A percentile compares a stretch with the other conserved stretches of the same genome.
These are phyloP conservation scores for Nakazawaea wyomingensis DNA, from an alignment of 805 yeast species.

Conservation along the genomic window DNA sequence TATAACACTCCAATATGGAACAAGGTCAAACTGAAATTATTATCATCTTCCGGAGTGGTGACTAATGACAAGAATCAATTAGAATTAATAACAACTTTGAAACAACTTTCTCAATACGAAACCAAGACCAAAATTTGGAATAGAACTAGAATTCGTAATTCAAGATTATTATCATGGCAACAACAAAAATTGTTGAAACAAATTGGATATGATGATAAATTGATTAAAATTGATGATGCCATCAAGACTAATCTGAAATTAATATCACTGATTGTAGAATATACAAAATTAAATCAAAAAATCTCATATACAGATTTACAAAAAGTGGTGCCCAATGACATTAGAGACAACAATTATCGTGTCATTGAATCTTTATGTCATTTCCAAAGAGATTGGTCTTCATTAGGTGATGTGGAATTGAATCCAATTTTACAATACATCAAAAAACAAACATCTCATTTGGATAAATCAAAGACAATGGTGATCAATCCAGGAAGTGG, in stretches of 20 bases:
- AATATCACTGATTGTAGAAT: conserved; percentile 38
- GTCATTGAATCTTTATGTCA: conserved; percentile 74
- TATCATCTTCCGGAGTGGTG: conserved; percentile 10
- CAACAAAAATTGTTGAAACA: conserved; percentile 51
- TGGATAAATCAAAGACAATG: conserved; percentile 33
- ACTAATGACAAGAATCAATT: conserved; percentile 8
- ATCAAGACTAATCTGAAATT: conserved; percentile 44
- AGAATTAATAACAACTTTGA: conserved; percentile 7
- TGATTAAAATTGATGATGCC: conserved; percentile 42
- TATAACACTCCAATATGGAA: conserved; percentile 20
- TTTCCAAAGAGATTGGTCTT: conserved; percentile 73
- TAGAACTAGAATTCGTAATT: conserved; percentile 31
- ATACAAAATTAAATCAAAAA: conserved; percentile 29
- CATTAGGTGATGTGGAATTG: conserved; percentile 42
- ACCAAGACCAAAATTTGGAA: conserved; percentile 35
- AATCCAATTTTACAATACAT: conserved; percentile 52
- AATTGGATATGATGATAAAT: conserved; percentile 50
- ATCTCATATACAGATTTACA: conserved; percentile 41
- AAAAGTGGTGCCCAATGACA: conserved; percentile 21
- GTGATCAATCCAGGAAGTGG: conserved; percentile 88
- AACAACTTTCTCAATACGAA: conserved; percentile 4
- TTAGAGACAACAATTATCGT: conserved; percentile 29
- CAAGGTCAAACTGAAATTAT: conserved; percentile 5
- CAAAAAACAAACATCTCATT: conserved; percentile 29
- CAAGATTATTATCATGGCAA: conserved; percentile 33